phyloP scores from a whole-genome alignment of 805 yeast species.

The Pichia paraexigua region DNA sequence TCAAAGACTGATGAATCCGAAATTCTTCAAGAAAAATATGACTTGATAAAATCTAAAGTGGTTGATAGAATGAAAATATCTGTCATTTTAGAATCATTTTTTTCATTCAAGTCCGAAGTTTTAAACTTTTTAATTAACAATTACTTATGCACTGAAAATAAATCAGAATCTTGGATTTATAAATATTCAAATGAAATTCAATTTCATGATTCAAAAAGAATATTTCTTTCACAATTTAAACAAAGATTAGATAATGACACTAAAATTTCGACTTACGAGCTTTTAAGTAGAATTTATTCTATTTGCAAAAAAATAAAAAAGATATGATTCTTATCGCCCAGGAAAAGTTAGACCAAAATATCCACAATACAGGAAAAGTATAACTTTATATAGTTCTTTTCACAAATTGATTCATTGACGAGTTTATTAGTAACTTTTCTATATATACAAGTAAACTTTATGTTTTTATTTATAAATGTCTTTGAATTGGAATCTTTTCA shows the following conservation, averaged over 20 bases:
- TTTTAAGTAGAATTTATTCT: not conserved
- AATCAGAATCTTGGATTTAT: constrained; percentile 11
- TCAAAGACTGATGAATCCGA: not conserved
- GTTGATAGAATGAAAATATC: constrained; percentile 18
- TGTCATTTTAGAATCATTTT: constrained; percentile 8
- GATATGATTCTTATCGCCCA: not conserved
- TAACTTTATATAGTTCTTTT: not conserved
- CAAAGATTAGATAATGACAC: not conserved
- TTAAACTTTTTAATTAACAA: constrained; percentile 9
- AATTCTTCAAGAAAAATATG: not conserved
- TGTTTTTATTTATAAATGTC: constrained; percentile 34
- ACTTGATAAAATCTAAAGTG: not conserved
- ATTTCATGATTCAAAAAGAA: constrained; percentile 20
- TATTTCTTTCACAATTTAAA: constrained; percentile 11
- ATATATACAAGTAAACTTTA: not conserved
- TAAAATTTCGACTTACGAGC: not conserved
- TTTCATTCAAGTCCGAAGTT: not conserved
- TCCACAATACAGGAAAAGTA: not conserved
- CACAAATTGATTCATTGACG: not conserved
- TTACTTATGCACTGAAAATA: not conserved
- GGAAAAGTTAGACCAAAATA: not conserved
- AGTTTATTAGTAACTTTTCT: not conserved
- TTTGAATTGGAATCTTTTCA: constrained; percentile 55
- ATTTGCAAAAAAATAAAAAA: not conserved
- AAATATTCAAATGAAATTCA: constrained; percentile 12